Conservation (phyloP, 1,284 basidiomycete genomes). For the Melampsora americana region DNA sequence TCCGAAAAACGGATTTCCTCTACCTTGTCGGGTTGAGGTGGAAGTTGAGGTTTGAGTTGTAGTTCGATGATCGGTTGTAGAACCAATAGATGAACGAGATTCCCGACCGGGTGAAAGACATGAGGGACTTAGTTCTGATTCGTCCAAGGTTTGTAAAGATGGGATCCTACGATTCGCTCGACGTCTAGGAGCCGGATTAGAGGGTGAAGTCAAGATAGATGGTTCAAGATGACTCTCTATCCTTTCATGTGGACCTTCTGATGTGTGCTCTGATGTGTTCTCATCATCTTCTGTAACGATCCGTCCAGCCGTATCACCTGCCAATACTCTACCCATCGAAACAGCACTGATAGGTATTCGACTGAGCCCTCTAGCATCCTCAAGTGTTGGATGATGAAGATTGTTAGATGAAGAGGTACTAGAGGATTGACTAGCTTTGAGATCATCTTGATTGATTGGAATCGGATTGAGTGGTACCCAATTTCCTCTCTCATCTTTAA, state of each 20-base stretch:
- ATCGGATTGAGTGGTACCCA: constrained; percentile 13
- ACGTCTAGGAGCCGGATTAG: background rate
- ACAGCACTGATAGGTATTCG: constrained; percentile 43
- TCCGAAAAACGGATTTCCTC: constrained; percentile 38
- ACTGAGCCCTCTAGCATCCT: constrained; percentile 18
- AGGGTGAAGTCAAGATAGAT: background rate
- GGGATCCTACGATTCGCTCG: background rate
- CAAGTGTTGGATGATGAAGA: background rate
- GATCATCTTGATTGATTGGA: background rate
- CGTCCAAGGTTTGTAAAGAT: background rate
- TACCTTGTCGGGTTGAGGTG: constrained; percentile 1
- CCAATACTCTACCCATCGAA: constrained; percentile 30
- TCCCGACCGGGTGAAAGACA: constrained; percentile 1
- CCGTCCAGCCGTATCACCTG: constrained; percentile 9
- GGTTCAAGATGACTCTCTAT: background rate
- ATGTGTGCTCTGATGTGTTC: background rate
- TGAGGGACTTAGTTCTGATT: background rate
- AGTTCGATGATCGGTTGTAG: constrained; percentile 1
- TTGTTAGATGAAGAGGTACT: background rate
- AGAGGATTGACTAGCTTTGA: background rate
- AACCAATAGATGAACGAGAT: constrained; percentile 11
- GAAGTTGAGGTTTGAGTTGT: background rate
- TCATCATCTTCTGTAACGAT: background rate
- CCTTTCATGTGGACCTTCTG: background rate
- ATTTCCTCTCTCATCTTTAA: constrained; percentile 5